A percentile compares a stretch with the other conserved stretches of the same genome.
These are phyloP conservation scores for Talaromyces sp. DNA, from an alignment of 2,329 filamentous ascomycete genomes.

Conservation along the genomic window DNA sequence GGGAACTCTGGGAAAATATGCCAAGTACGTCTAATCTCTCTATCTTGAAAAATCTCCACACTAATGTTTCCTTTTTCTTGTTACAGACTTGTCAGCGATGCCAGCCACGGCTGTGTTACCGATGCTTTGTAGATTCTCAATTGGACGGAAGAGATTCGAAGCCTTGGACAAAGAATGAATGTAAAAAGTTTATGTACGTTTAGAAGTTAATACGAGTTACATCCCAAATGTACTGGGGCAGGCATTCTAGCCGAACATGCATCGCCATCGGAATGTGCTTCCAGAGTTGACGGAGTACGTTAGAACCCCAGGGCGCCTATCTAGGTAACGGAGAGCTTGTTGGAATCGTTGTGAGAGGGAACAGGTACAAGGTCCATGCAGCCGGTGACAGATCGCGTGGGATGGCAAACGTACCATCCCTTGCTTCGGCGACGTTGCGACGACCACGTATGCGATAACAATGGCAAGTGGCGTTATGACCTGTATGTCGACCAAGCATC, in stretches of 20 bases:
- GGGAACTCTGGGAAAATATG: conserved; percentile 70
- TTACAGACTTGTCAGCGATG: conserved; percentile 40
- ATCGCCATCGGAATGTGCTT: background rate
- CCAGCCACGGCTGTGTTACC: conserved; percentile 48
- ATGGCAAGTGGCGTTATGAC: background rate
- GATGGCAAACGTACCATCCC: background rate
- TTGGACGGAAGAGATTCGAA: background rate
- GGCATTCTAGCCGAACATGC: background rate
- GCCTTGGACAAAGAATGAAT: background rate
- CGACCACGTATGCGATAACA: background rate
- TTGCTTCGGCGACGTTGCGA: background rate
- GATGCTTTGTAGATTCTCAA: conserved; percentile 30
- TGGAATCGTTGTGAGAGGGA: no score
- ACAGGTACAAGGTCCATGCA: background rate
- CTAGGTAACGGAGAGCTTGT: background rate
- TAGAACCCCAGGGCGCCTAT: no score
- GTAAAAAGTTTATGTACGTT: conserved; percentile 2
- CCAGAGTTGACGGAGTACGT: background rate
- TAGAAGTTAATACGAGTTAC: background rate
- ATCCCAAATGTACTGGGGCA: background rate
- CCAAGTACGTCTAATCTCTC: conserved; percentile 35
- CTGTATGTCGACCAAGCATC: background rate
- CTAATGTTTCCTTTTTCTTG: background rate
- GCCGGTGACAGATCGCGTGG: background rate
- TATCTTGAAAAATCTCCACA: background rate